Base-by-base conservation (phyloP, 2,329 filamentous ascomycete species). In the Tolypocladium pustulatum region DNA sequence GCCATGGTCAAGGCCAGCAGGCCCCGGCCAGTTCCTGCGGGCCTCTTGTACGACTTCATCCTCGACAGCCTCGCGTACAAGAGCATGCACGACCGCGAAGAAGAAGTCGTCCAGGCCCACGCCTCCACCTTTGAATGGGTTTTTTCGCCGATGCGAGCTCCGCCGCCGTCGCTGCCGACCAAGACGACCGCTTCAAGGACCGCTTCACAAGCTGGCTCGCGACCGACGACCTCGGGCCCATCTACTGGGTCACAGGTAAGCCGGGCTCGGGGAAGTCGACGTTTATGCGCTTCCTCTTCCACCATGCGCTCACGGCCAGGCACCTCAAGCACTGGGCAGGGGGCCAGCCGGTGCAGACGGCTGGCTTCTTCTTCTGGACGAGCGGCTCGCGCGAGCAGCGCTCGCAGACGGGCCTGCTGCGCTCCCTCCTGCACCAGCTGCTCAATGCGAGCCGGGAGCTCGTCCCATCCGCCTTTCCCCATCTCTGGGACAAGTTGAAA, bases 241-340 rank as follows among this genome's bases (percentile, higher is more conserved):
- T 71, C 0, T 73, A 72, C 56, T 73, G 71, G 73, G 68, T 76
- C 41, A 74, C 68, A 1, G 73, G 73, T 2, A 75, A 75, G 38
- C 72, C 77, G 3, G 77, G 77, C 0, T 75, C 74, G 0, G 77
- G 77, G 0, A 80, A 80, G 60, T 78, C 75, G 0, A 78, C 76
- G 0, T 66, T 79, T 1, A 77, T 78, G 66, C 72, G 74, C 25
- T 71, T 72, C 40, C 65, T 76, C 15, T 68, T 65, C 0, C 63
- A 67, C 4, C 68, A 72, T 25, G 46, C 54, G 0, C 40, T 32
- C 2, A 62, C 63, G 0, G 27, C 63, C 38, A 4, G 62, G 12
- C 55, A 60, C 7, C 61, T 69, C 9, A 61, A 58, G 0, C 20
- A 38, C 1, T 75, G 72, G 73, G 64, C 71, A 0, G 62, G 37